Percentiles rank a stretch among this genome's conserved stretches.
Evolutionary conservation across 495 filamentous ascomycete genomes (phyloP).

Genomic region (Friedmanniomyces simplex): DNA sequence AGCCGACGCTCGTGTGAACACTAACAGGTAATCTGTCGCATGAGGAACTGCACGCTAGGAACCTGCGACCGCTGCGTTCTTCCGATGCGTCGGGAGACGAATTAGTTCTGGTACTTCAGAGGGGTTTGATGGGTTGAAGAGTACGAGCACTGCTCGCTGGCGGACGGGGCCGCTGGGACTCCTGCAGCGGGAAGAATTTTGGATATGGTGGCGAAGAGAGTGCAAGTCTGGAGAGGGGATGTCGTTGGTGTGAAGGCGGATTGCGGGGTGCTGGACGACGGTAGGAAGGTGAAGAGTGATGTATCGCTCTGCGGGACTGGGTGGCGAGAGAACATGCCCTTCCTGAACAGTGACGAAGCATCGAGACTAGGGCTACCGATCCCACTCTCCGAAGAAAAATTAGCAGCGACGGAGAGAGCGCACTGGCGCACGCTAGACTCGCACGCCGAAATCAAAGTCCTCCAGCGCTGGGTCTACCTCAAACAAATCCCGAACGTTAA

Average conservation of each 20-base stretch:
- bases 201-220: slow-evolving; percentile 32
- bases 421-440: slow-evolving; percentile 19
- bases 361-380: slow-evolving; percentile 4
- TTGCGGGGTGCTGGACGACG: slow-evolving; percentile 1
- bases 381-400: background rate
- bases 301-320: slow-evolving; percentile 11
- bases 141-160: slow-evolving; percentile 29
- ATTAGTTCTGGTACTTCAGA: no score
- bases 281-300: slow-evolving; percentile 1
- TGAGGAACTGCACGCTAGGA: no score
- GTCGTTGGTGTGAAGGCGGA: slow-evolving; percentile 13
- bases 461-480: slow-evolving; percentile 32
- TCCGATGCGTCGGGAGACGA: no score
- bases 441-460: slow-evolving; percentile 29
- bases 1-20: slow-evolving; percentile 26
- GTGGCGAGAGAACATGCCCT: slow-evolving; percentile 4
- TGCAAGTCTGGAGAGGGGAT: slow-evolving; percentile 31
- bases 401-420: background rate
- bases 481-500: background rate
- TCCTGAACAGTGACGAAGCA: background rate
- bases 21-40: no score
- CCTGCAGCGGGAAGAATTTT: slow-evolving; percentile 33
- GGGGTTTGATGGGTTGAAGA: slow-evolving; percentile 29
- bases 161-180: slow-evolving; percentile 31
- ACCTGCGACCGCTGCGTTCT: no score